These are phyloP conservation scores for Heliamphora exappendiculata DNA, from an alignment of 148 eudicot genomes.

Conservation along the genomic window DNA sequence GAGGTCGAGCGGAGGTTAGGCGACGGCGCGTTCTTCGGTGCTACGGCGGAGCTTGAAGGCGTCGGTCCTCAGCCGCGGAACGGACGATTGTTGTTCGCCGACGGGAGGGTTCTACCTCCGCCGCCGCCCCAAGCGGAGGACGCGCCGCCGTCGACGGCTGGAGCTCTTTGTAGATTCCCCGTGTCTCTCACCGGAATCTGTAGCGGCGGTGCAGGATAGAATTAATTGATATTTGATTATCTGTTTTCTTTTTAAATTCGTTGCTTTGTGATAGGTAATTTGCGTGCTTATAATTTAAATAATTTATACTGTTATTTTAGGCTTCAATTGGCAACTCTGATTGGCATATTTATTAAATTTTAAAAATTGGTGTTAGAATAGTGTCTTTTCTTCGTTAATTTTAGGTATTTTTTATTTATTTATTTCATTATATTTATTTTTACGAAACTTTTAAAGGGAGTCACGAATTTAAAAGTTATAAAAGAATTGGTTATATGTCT, in stretches of 20 bases:
- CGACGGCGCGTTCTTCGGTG: constrained; percentile 24
- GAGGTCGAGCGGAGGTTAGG: constrained; percentile 53
- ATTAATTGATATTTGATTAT: background rate
- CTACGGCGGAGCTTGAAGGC: constrained; percentile 20
- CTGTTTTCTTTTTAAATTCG: background rate
- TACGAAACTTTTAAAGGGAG: no score
- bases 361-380: no score
- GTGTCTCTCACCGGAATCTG: constrained; percentile 30
- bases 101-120: constrained; percentile 55
- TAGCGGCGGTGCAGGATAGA: constrained; percentile 23
- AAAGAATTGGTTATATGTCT: no score
- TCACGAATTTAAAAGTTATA: no score
- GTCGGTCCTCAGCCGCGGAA: constrained; percentile 5
- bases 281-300: no score
- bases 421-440: no score
- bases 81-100: constrained; percentile 39
- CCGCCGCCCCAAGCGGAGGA: constrained; percentile 30
- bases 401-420: no score
- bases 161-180: constrained; percentile 29
- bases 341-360: no score
- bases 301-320: no score
- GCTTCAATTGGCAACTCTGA: no score
- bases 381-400: no score
- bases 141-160: constrained; percentile 13
- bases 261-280: no score